phyloP scores from a whole-genome alignment of 495 filamentous ascomycete genomes.

The Hypomontagnella monticulosa region DNA sequence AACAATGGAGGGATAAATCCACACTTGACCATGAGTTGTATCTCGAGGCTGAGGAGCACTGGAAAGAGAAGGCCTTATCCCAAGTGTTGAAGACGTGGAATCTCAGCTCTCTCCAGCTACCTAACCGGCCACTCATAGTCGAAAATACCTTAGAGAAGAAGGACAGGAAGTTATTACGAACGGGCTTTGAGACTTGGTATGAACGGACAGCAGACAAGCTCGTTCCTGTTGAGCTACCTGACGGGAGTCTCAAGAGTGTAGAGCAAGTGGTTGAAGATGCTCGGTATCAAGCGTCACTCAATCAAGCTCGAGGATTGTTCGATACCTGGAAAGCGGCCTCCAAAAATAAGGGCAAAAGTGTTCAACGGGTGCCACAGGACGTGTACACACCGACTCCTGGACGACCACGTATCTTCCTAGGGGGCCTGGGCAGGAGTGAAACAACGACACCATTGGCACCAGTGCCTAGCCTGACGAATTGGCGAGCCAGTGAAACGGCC shows the following conservation, averaged over 20 bases:
- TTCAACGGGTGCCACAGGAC: slow-evolving; percentile 17
- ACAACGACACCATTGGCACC: slow-evolving; percentile 46
- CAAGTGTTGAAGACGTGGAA: slow-evolving; percentile 66
- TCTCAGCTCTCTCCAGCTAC: slow-evolving; percentile 46
- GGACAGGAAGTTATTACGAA: slow-evolving; percentile 63
- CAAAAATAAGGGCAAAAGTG: slow-evolving; percentile 9
- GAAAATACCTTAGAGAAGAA: slow-evolving; percentile 52
- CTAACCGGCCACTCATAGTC: slow-evolving; percentile 48
- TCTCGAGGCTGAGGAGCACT: slow-evolving; percentile 37
- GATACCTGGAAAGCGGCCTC: slow-evolving; percentile 35
- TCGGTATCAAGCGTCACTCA: slow-evolving; percentile 34
- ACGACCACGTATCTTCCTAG: slow-evolving; percentile 43
- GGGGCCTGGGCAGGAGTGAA: slow-evolving; percentile 28
- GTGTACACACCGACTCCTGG: slow-evolving; percentile 42
- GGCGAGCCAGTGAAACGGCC: slow-evolving; percentile 40
- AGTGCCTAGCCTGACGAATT: slow-evolving; percentile 33
- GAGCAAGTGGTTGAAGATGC: slow-evolving; percentile 42
- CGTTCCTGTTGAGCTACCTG: slow-evolving; percentile 41
- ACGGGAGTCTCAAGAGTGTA: slow-evolving; percentile 39
- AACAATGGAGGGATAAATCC: slow-evolving; percentile 41
- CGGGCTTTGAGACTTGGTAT: slow-evolving; percentile 68
- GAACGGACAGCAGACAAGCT: slow-evolving; percentile 57
- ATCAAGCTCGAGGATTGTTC: slow-evolving; percentile 36
- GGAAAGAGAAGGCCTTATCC: slow-evolving; percentile 54
- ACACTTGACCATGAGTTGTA: slow-evolving; percentile 25